Evolutionary conservation across 225 moss, liverwort and hornwort genomes (phyloP), one percentile per base, ranked within the genome.

Genomic region (Pleurozium schreberi): DNA sequence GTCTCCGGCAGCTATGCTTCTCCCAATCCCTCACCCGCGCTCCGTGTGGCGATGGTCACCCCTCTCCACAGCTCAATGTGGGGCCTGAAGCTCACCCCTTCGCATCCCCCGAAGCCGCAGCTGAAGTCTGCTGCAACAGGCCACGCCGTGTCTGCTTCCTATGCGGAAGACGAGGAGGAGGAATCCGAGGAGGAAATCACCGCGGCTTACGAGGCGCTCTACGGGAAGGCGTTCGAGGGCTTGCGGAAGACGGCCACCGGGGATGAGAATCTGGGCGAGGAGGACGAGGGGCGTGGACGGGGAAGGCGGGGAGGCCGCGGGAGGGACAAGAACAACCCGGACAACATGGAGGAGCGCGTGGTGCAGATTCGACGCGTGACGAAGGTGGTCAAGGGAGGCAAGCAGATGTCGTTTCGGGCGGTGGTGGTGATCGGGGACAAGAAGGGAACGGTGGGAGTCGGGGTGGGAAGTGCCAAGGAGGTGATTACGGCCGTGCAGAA

Each of bases 331-430:
- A 61, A 90, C 14, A 92, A 40, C 80, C 26, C 62, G 40, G 93
- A 96, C 22, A 91, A 86, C 42, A 94, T 99, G 84, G 98, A 99
- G 89, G 97, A 97, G 96, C 88, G 98, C 17, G 98, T 99, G 89
- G 97, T 99, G 92, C 98, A 99, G 86, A 97, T 99, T 90, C 94
- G 98, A 45, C 96, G 98, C 58, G 98, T 99, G 76, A 99, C 98
- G 8, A 99, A 99, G 93, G 98, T 99, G 77, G 98, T 99, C 71
- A 99, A 99, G 92, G 98, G 98, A 50, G 98, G 98, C 28, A 99
- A 99, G 95, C 97, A 99, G 93, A 91, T 99, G 88, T 96, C 96
- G 70, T 99, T 97, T 93, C 93, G 99, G 67, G 99, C 99, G 36
- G 97, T 99, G 85, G 99, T 99, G 17, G 94, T 99, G 25, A 94